These are phyloP conservation scores for Picea sitchensis DNA, from an alignment of 75 land plant species.

Conservation along the genomic window DNA sequence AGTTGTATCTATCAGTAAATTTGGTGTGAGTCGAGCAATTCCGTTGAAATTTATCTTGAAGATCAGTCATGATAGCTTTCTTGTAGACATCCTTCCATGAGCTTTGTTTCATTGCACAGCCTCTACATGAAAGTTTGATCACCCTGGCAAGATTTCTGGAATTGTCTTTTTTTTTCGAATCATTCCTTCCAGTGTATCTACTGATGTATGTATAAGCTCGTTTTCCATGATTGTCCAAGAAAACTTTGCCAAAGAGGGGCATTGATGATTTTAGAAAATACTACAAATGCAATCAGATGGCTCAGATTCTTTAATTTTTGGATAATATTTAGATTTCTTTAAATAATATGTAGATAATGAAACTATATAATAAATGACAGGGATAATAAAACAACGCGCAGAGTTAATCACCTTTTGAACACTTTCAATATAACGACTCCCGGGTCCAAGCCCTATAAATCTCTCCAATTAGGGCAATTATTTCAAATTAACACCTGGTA, in stretches of 20 bases:
- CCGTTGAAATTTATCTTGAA: not conserved
- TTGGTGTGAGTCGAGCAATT: not conserved
- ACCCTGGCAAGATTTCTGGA: conserved; percentile 3
- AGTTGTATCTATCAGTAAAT: not conserved
- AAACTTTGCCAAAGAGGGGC: conserved; percentile 10
- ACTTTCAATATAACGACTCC: too few relatives aligned
- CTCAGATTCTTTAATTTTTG: conserved; percentile 10
- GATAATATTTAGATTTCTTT: too few relatives aligned
- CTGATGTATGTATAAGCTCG: conserved; percentile 12
- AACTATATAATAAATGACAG: too few relatives aligned
- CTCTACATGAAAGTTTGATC: not conserved
- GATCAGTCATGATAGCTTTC: not conserved
- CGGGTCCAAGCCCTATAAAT: too few relatives aligned
- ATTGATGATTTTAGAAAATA: conserved; percentile 9
- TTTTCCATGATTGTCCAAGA: conserved; percentile 9
- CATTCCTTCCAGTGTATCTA: conserved; percentile 12
- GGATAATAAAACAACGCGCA: too few relatives aligned
- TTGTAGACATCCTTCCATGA: not conserved
- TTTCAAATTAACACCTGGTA: too few relatives aligned
- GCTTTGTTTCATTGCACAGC: not conserved
- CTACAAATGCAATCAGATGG: conserved; percentile 3
- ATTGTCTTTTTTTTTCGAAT: not conserved
- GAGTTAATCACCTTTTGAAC: too few relatives aligned
- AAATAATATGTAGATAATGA: too few relatives aligned
- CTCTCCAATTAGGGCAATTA: too few relatives aligned